Evolutionary conservation across 2,329 filamentous ascomycete genomes (phyloP), one percentile per base, ranked within the genome.

Genomic region (Ascochyta pisi): DNA sequence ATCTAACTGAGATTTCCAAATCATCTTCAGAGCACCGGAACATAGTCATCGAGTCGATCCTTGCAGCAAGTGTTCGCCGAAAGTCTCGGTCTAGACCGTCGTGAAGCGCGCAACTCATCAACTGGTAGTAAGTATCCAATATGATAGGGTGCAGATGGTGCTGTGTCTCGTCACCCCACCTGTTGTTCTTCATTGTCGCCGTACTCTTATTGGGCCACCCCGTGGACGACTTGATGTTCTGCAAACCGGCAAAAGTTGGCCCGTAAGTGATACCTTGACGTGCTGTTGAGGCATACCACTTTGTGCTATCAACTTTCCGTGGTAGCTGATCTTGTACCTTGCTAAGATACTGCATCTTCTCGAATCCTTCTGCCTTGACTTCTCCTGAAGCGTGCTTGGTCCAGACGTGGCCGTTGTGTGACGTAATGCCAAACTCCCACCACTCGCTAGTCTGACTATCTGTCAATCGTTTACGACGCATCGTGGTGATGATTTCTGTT

Each of bases 301-400:
- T 41, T 7, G 13, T 19, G 47, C 37, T 33, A 16, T 15, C 24
- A 7, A 41, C 37, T 33, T 41, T 26, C 38, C 47, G 26, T 38
- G 35, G 35, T n/a, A 22, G 35, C 12, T 22, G 7, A 3, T 33
- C 29, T 8, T 38, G 15, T n/a, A 4, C 13, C 7, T 8, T n/a
- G 16, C 7, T n/a, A n/a, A n/a, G 2, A 19, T 19, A 19, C 19
- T 19, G 19, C 19, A 19, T 19, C 19, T 19, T 19, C 19, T 19
- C 19, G 19, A 19, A 19, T 19, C 19, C 19, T 19, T 19, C 9
- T 8, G 47, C 27, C 6, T 13, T 23, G 23, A 61, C 46, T n/a
- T 47, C 31, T 13, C 67, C 67, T 10, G n/a, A 24, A 47, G 54
- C 64, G 49, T 71, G 67, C 31, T 65, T 64, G 7, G 39, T 47